Conservation (phyloP, 345 rosid species). For the Boechera retrofracta region DNA sequence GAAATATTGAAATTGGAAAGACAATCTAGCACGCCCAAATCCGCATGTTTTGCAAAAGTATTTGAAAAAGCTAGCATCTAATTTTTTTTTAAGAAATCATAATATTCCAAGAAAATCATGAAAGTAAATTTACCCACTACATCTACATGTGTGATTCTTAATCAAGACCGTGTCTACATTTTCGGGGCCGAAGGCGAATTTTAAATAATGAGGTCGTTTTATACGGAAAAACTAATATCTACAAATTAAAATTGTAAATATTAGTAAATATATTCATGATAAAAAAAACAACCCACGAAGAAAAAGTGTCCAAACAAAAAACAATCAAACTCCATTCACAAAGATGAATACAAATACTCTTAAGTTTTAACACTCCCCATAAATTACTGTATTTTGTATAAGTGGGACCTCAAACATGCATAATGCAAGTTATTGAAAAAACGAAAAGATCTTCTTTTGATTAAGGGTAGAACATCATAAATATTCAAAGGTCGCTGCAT, state of each 20-base stretch:
- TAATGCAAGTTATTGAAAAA: not conserved
- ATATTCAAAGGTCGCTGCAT: constrained; percentile 25
- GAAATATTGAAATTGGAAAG: not conserved
- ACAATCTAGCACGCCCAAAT: constrained; percentile 40
- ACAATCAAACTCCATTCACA: too few species aligned
- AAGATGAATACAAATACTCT: too few species aligned
- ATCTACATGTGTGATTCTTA: not conserved
- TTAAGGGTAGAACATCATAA: not conserved
- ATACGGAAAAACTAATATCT: too few species aligned
- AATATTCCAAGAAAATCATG: constrained; percentile 24
- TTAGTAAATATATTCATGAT: too few species aligned
- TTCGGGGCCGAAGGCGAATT: not conserved
- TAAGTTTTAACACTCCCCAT: too few species aligned
- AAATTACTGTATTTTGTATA: too few species aligned
- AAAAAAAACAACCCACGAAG: too few species aligned
- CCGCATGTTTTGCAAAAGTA: constrained; percentile 31
- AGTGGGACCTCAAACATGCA: too few species aligned
- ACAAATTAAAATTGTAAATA: too few species aligned
- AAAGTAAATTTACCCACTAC: not conserved
- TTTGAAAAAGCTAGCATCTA: constrained; percentile 2
- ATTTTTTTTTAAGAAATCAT: not conserved
- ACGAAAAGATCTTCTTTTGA: not conserved
- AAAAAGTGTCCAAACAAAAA: too few species aligned
- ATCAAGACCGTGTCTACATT: not conserved
- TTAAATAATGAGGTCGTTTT: not conserved